Evolutionary conservation across 495 filamentous ascomycete species (phyloP), one percentile per base, ranked within the genome.

Genomic region (Penicillium samsonianum): DNA sequence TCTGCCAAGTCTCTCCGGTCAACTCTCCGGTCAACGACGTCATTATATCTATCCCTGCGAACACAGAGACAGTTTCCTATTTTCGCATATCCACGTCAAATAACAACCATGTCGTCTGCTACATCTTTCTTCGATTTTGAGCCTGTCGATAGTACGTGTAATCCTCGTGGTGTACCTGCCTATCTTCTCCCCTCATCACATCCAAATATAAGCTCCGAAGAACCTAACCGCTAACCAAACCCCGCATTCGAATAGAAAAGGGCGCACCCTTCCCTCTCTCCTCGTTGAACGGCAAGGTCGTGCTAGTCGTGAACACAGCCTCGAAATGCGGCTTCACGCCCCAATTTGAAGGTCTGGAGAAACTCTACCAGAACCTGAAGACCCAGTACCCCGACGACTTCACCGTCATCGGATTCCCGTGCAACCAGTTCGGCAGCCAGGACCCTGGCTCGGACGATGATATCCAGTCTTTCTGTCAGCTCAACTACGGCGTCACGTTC

Each of bases 281-380:
- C 60, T 67, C 81, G 30, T 86, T 91, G 73, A 80, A 89, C 58
- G 90, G 88, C 79, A 97, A 97, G 72, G 92, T 97, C 71, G 84
- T 98, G 59, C 88, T 99, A 41, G 65, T 96, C 64, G 94, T 98
- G 75, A 99, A 99, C 83, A 96, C 91, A n/a, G 94, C 94, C 58
- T 95, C 90, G 68, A 96, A 97, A 80, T 99, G 94, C 79, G 94
- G 95, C 69, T 98, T 97, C 84, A 97, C 94, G 10, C 89, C 89
- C n/a, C 94, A 99, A 76, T 98, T 92, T 72, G 84, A 83, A 51
- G 90, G 88, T 16, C 90, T 99, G 31, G 92, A 99, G 81, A 87
- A 82, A 57, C 79, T 99, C 58, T 96, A 97, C 82, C 86, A 97
- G 74, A 78, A 82, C 43, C 67, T 96, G 68, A 83, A 80, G 49